Evolutionary conservation across 2,329 filamentous ascomycete species (phyloP).

Genomic region (Cryphonectria carpinicola): DNA sequence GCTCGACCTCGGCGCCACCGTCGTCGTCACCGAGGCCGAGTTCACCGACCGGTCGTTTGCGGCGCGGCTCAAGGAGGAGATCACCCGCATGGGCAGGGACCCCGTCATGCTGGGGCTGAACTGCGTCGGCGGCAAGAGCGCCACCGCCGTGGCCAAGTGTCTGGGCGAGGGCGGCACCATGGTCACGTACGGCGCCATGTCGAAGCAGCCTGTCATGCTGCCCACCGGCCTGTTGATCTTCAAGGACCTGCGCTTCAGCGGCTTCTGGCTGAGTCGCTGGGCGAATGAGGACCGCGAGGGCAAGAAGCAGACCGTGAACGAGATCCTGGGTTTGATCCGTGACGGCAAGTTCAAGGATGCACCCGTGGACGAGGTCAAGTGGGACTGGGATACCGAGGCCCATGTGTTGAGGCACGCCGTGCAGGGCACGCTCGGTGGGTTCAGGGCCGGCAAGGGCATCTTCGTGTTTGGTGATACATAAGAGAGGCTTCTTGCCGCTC

Average conservation of each 20-base stretch:
- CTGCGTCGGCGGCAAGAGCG: constrained; percentile 89
- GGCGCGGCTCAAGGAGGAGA: constrained; percentile 58
- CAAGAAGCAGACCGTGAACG: constrained; percentile 80
- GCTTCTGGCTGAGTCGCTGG: constrained; percentile 96
- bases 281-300: constrained; percentile 73
- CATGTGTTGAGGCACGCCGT: constrained; percentile 72
- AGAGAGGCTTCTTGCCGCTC: constrained; percentile 6
- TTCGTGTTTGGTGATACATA: constrained; percentile 75
- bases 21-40: constrained; percentile 61
- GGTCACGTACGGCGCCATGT: constrained; percentile 97
- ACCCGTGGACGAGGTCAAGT: constrained; percentile 80
- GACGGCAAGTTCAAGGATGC: constrained; percentile 80
- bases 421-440: constrained; percentile 82
- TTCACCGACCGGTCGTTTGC: constrained; percentile 63
- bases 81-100: constrained; percentile 74
- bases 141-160: constrained; percentile 75
- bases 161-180: constrained; percentile 72
- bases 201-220: constrained; percentile 79
- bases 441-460: constrained; percentile 84
- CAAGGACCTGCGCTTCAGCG: constrained; percentile 84
- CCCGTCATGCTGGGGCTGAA: constrained; percentile 81
- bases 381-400: constrained; percentile 80
- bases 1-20: constrained; percentile 56
- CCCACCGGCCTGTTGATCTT: constrained; percentile 90
- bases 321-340: constrained; percentile 77